Base-by-base conservation (phyloP, 768 basidiomycete genomes). In the Pulveroboletus sp. region DNA sequence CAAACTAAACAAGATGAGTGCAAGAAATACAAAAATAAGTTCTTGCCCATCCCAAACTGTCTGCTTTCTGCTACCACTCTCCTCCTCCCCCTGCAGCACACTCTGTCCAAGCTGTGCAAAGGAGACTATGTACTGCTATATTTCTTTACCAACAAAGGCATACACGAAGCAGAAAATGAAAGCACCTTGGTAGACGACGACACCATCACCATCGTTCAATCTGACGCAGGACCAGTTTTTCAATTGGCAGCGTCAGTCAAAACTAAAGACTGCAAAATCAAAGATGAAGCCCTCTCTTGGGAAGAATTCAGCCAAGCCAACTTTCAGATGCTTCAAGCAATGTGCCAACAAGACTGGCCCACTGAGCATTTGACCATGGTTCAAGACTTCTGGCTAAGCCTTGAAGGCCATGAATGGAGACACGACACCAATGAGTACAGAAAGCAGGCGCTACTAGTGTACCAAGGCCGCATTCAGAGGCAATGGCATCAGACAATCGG, bases 91-190 rank as follows among this genome's bases (percentile, higher is more conserved):
- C 41, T 2, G 5, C 43, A 38, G 19, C 42, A 49, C 8, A n/a
- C 43, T 0, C 3, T 35, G 0, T 12, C 10, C 13, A 53, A 49
- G 10, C 35, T 49, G 14, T 6, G n/a, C 22, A 29, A 47, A 4
- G 43, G 47, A 6, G 30, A 53, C 1, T 49, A 49, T 9, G 20
- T 42, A 0, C 27, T 17, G 1, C 37, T 53, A 4, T 23, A 38
- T 13, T 40, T 32, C 32, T 53, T 44, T 37, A 49, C 47, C n/a
- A 53, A 53, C 32, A 27, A 9, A 3, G 47, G 47, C 29, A 41
- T 20, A 19, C 1, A 4, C 0, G 39, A 41, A 11, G 40, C 22
- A 6, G 24, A 49, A 27, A 23, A 40, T 6, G 22, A 23, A 10
- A n/a, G n/a, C 8, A 7, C 36, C 4, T 11, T 9, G 6, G 14